These are phyloP conservation scores for Marchantia paleacea DNA, from an alignment of 225 moss, liverwort and hornwort species.

Conservation along the genomic window DNA sequence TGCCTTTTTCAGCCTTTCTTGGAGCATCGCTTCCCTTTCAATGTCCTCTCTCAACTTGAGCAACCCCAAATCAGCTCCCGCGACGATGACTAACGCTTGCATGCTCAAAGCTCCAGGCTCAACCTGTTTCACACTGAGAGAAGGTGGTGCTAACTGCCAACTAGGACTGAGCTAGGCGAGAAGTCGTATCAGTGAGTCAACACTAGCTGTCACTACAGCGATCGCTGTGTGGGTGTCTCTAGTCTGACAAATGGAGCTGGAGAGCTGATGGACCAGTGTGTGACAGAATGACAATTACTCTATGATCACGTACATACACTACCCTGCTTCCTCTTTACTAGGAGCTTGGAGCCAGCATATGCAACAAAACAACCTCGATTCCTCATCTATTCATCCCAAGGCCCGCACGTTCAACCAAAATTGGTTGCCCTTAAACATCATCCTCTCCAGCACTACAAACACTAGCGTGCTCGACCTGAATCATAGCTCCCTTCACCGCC, in stretches of 20 bases:
- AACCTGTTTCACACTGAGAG: no score
- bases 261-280: background rate
- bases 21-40: background rate
- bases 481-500: no score
- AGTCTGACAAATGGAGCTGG: background rate
- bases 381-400: background rate
- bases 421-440: background rate
- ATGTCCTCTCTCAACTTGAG: no score
- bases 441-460: no score
- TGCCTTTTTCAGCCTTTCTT: no score
- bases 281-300: background rate
- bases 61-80: no score
- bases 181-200: conserved; percentile 13
- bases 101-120: no score
- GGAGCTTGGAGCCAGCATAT: background rate
- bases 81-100: no score
- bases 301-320: background rate
- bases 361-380: background rate
- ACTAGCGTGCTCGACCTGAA: conserved; percentile 11
- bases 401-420: background rate
- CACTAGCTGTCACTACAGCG: background rate
- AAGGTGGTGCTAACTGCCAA: background rate
- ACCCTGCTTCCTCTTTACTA: no score
- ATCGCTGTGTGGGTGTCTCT: background rate
- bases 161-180: background rate